Evolutionary conservation across 2,329 filamentous ascomycete genomes (phyloP).

Genomic region (Talaromyces sp.): DNA sequence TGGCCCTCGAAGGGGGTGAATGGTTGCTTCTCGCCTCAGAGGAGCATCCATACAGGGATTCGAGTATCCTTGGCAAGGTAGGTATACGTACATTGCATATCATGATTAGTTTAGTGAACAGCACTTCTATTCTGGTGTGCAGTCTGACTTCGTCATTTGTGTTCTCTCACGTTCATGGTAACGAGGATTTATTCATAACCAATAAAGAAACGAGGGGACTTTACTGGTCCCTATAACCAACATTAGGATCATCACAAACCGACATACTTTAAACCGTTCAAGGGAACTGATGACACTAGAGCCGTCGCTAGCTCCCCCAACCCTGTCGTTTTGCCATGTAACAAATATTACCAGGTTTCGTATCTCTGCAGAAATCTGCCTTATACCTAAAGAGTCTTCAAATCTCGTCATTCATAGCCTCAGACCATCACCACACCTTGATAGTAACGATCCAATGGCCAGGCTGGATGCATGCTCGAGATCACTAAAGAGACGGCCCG

Average conservation of each 20-base stretch:
- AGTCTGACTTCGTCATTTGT: not conserved
- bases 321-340: not conserved
- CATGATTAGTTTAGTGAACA: not conserved
- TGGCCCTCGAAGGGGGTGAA: not conserved
- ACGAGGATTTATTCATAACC: not conserved
- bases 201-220: not conserved
- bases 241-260: not conserved
- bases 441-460: not conserved
- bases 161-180: not conserved
- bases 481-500: not conserved
- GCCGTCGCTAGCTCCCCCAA: not conserved
- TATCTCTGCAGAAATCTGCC: not conserved
- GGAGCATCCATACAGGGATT: not conserved
- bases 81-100: not conserved
- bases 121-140: not conserved
- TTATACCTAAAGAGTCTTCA: not conserved
- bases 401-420: not conserved
- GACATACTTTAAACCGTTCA: not conserved
- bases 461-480: not conserved
- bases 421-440: not conserved
- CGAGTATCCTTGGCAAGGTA: not conserved
- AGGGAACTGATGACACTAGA: not conserved
- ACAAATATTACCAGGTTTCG: not conserved
- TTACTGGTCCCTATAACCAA: not conserved
- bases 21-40: not conserved